Conservation (phyloP, 202 grass and related monocot species). For the Schoenoplectus triqueter region DNA sequence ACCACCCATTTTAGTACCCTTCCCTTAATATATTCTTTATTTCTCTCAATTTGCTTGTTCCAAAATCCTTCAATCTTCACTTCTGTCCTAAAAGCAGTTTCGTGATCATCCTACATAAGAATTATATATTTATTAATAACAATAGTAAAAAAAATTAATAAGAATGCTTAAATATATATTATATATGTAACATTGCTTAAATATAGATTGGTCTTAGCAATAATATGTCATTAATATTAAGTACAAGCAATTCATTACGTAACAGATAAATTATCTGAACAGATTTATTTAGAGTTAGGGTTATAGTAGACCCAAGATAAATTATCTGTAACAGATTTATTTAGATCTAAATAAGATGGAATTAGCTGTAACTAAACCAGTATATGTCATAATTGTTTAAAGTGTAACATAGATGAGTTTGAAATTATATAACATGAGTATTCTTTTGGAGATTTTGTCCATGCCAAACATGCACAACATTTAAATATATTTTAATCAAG, state of each 20-base stretch:
- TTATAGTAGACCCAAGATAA: not conserved
- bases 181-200: too few relatives aligned
- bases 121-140: too few relatives aligned
- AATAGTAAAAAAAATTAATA: too few relatives aligned
- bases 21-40: too few relatives aligned
- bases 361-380: not conserved
- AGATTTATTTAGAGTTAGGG: not conserved
- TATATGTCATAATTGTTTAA: not conserved
- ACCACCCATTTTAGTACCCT: too few relatives aligned
- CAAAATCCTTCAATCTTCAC: too few relatives aligned
- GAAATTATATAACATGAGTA: not conserved
- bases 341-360: constrained; percentile 1
- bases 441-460: not conserved
- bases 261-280: not conserved
- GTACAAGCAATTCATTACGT: not conserved
- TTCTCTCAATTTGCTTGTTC: too few relatives aligned
- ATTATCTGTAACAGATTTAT: not conserved
- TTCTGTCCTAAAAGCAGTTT: too few relatives aligned
- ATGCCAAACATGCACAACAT: not conserved
- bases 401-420: not conserved
- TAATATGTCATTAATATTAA: too few relatives aligned
- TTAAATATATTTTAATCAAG: not conserved
- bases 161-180: too few relatives aligned
- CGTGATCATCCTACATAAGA: too few relatives aligned
- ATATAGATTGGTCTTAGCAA: too few relatives aligned